Conservation (phyloP, 73 alveolate species). For the Paramecium octaurelia region DNA sequence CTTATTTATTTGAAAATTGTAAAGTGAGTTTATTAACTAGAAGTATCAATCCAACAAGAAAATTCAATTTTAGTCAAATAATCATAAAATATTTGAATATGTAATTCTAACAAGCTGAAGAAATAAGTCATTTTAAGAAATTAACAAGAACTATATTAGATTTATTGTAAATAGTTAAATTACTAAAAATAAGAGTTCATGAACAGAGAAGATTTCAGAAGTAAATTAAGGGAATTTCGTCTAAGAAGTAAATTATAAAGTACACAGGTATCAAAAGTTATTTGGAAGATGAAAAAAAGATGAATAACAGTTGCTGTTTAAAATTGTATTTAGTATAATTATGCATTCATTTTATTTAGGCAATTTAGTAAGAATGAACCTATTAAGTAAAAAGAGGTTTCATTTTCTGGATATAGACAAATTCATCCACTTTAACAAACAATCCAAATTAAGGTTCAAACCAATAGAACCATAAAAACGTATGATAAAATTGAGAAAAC, state of each 20-base stretch:
- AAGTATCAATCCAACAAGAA: too few species aligned
- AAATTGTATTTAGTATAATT: not conserved
- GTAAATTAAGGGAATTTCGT: constrained; percentile 26
- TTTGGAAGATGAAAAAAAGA: constrained; percentile 33
- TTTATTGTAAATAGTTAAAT: not conserved
- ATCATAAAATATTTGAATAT: too few species aligned
- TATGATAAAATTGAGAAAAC: not conserved
- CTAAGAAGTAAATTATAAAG: not conserved
- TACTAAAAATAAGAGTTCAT: not conserved
- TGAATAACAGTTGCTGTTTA: constrained; percentile 1
- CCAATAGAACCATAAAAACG: not conserved
- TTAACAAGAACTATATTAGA: too few species aligned
- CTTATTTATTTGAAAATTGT: not conserved
- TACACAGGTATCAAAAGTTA: not conserved
- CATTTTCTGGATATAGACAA: not conserved
- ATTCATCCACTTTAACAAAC: not conserved
- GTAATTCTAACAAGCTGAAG: too few species aligned
- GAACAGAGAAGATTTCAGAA: constrained; percentile 48
- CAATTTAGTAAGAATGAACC: not conserved
- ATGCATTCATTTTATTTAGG: not conserved
- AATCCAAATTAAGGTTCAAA: not conserved
- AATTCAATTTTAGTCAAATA: too few species aligned
- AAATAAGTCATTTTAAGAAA: too few species aligned
- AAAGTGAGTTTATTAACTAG: too few species aligned
- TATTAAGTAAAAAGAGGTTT: not conserved